phyloP scores from a whole-genome alignment of 2,329 filamentous ascomycete species.

The Cercospora sp. region DNA sequence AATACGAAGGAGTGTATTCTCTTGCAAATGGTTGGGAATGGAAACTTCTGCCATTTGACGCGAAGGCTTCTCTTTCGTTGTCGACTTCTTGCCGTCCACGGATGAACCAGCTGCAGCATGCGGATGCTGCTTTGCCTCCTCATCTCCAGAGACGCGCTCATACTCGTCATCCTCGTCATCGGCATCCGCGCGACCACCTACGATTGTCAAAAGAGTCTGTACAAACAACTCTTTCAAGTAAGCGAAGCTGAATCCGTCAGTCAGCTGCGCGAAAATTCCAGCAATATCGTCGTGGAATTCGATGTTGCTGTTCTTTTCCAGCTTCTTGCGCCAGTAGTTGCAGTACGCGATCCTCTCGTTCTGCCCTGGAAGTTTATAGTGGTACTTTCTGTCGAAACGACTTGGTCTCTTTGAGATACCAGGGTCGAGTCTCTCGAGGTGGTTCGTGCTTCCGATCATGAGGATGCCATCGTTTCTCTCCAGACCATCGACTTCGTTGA shows the following conservation, averaged over 20 bases:
- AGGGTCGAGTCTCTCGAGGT: conserved; percentile 64
- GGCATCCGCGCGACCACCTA: conserved; percentile 28
- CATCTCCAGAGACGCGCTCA: conserved; percentile 18
- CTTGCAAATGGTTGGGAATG: conserved; percentile 27
- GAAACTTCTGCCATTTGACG: conserved; percentile 23
- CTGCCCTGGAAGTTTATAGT: conserved; percentile 54
- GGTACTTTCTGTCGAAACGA: conserved; percentile 66
- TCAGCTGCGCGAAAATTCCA: conserved; percentile 59
- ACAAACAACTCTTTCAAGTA: conserved; percentile 71
- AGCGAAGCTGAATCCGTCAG: conserved; percentile 64
- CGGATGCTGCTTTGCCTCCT: conserved; percentile 19
- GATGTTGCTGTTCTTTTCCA: conserved; percentile 57
- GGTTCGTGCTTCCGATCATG: conserved; percentile 51
- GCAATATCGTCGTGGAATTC: conserved; percentile 42
- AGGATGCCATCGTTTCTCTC: conserved; percentile 70
- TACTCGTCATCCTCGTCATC: conserved; percentile 26
- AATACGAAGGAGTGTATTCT: conserved; percentile 28
- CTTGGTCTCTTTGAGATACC: conserved; percentile 64
- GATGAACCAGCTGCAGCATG: not conserved
- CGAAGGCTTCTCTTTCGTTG: conserved; percentile 6
- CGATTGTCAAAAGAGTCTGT: conserved; percentile 59
- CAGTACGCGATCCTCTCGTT: conserved; percentile 61
- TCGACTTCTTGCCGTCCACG: not conserved
- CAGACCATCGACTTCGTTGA: conserved; percentile 70
- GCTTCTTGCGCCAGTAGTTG: conserved; percentile 62